A percentile compares a stretch with the other conserved stretches of the same genome.
phyloP scores from a whole-genome alignment of 176 grass and related monocot species.

The Avena insularis region DNA sequence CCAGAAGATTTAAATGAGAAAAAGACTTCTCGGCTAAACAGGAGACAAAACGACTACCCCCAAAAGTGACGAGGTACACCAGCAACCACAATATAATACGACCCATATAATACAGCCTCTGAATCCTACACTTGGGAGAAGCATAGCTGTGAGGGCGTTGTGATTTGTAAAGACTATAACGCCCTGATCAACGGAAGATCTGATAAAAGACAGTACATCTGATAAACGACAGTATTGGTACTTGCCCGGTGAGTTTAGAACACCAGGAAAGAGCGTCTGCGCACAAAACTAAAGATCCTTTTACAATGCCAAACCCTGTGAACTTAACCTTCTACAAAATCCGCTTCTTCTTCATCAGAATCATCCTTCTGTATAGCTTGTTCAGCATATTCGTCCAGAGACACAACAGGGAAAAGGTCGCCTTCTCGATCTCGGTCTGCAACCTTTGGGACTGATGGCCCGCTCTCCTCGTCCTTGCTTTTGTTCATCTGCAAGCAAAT shows the following conservation, averaged over 20 bases:
- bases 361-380: conserved; percentile 58
- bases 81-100: neutral
- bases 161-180: neutral
- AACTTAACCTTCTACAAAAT: conserved; percentile 57
- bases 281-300: conserved; percentile 18
- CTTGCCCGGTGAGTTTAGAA: neutral
- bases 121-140: neutral
- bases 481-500: conserved; percentile 76
- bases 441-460: conserved; percentile 61
- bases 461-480: conserved; percentile 48
- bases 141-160: neutral
- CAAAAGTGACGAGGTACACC: neutral
- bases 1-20: too few species aligned
- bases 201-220: neutral
- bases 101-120: neutral
- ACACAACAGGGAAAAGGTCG: conserved; percentile 62
- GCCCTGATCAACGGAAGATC: neutral
- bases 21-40: too few species aligned
- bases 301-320: neutral
- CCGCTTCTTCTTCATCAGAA: conserved; percentile 42
- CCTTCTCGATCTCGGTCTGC: conserved; percentile 80
- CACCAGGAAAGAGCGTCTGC: neutral
- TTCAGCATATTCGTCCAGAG: conserved; percentile 70
- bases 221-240: neutral
- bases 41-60: too few species aligned